These are phyloP conservation scores for Batkoa obscura DNA, from an alignment of 371 early-diverging fungal species.

Conservation along the genomic window DNA sequence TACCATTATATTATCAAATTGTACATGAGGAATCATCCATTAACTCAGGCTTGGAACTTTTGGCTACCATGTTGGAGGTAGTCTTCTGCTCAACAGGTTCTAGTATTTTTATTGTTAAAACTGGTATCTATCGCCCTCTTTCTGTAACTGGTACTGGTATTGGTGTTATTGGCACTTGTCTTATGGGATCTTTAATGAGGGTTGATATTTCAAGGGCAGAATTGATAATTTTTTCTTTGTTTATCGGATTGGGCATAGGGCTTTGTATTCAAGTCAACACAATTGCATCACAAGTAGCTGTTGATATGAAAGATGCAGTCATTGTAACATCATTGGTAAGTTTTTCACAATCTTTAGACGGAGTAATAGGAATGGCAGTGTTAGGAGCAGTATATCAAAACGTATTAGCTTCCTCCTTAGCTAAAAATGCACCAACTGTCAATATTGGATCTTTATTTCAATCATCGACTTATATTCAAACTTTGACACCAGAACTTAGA, in stretches of 20 bases:
- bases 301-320: constrained; percentile 29
- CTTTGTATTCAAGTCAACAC: constrained; percentile 36
- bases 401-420: constrained; percentile 12
- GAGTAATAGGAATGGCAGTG: constrained; percentile 43
- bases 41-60: constrained; percentile 34
- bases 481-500: too few species aligned
- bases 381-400: constrained; percentile 29
- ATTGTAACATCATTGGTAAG: constrained; percentile 34
- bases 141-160: constrained; percentile 25
- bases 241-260: constrained; percentile 36
- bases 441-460: too few species aligned
- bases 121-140: constrained; percentile 24
- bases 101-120: constrained; percentile 25
- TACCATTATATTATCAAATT: constrained; percentile 35
- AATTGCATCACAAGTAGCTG: constrained; percentile 32
- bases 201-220: constrained; percentile 15
- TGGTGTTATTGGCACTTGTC: constrained; percentile 19
- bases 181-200: constrained; percentile 22
- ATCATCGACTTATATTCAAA: too few species aligned
- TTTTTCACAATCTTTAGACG: constrained; percentile 42
- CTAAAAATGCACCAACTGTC: not conserved
- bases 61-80: constrained; percentile 38
- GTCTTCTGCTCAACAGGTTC: constrained; percentile 24
- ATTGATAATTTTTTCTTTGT: constrained; percentile 21
- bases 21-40: constrained; percentile 19